These are phyloP conservation scores for Solanum rostratum DNA, from an alignment of 257 asterid genomes.

Conservation along the genomic window DNA sequence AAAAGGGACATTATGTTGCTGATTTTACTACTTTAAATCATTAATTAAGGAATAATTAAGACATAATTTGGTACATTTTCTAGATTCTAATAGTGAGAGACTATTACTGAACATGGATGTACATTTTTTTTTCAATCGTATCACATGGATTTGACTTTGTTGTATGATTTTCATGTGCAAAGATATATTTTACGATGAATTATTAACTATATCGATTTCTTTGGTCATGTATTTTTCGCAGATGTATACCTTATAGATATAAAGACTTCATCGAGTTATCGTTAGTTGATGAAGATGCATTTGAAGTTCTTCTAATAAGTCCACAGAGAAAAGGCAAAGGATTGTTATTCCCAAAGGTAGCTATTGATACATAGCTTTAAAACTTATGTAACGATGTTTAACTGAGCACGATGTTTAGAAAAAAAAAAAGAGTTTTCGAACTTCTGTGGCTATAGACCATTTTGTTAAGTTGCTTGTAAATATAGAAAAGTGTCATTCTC, in stretches of 20 bases:
- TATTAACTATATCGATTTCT: neutral
- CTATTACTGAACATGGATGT: neutral
- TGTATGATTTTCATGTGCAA: neutral
- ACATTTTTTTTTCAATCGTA: neutral
- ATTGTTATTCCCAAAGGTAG: constrained; percentile 82
- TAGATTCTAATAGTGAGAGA: neutral
- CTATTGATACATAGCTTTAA: too few relatives aligned
- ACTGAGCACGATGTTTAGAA: neutral
- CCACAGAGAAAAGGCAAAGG: constrained; percentile 83
- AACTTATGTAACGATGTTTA: neutral
- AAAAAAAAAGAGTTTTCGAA: neutral
- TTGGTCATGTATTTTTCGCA: constrained; percentile 12
- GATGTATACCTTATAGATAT: constrained; percentile 81
- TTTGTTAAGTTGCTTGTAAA: neutral
- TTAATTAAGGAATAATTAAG: neutral
- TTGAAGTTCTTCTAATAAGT: constrained; percentile 73
- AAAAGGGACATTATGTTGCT: neutral
- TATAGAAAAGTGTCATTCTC: neutral
- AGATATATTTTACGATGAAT: neutral
- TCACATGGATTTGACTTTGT: neutral
- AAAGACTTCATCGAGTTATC: constrained; percentile 18
- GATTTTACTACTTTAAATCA: neutral
- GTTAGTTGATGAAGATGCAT: constrained; percentile 43
- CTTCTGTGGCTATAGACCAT: neutral
- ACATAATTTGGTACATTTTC: neutral